These are phyloP conservation scores for Brassica rapa DNA, from an alignment of 345 rosid species.

Conservation along the genomic window DNA sequence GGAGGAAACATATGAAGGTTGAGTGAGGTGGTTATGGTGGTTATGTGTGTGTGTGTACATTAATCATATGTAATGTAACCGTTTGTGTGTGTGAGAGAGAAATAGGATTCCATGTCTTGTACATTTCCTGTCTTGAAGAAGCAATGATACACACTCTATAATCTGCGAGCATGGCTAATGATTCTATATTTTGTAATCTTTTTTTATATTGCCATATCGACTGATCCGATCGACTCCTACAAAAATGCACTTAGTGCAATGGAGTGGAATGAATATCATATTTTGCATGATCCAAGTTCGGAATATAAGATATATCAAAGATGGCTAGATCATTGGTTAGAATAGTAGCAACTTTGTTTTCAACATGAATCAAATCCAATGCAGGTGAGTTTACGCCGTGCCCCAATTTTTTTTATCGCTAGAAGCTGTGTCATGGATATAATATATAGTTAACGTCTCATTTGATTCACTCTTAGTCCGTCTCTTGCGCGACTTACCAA, in stretches of 20 bases:
- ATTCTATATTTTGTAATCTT: too few relatives aligned
- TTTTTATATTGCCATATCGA: too few relatives aligned
- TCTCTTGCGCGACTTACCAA: neutral
- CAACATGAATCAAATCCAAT: too few relatives aligned
- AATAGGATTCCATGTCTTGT: slow-evolving; percentile 16
- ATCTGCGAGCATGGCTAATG: neutral
- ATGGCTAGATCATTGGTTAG: too few relatives aligned
- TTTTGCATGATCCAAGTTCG: too few relatives aligned
- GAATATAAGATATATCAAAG: too few relatives aligned
- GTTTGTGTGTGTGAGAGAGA: slow-evolving; percentile 13
- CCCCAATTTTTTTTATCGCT: too few relatives aligned
- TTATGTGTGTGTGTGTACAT: slow-evolving; percentile 20
- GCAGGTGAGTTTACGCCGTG: too few relatives aligned
- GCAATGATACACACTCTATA: neutral
- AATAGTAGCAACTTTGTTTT: too few relatives aligned
- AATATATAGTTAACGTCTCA: neutral
- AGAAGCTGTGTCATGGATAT: neutral
- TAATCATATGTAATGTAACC: slow-evolving; percentile 28
- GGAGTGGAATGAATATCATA: too few relatives aligned
- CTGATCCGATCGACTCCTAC: too few relatives aligned
- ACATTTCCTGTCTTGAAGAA: slow-evolving; percentile 16
- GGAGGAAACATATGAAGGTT: slow-evolving; percentile 34
- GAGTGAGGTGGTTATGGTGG: neutral
- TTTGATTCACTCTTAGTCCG: neutral
- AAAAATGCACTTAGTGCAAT: too few relatives aligned